Percentiles rank a stretch among this genome's conserved stretches.
These are phyloP conservation scores for Salix koriyanagi DNA, from an alignment of 345 rosid genomes.

Conservation along the genomic window DNA sequence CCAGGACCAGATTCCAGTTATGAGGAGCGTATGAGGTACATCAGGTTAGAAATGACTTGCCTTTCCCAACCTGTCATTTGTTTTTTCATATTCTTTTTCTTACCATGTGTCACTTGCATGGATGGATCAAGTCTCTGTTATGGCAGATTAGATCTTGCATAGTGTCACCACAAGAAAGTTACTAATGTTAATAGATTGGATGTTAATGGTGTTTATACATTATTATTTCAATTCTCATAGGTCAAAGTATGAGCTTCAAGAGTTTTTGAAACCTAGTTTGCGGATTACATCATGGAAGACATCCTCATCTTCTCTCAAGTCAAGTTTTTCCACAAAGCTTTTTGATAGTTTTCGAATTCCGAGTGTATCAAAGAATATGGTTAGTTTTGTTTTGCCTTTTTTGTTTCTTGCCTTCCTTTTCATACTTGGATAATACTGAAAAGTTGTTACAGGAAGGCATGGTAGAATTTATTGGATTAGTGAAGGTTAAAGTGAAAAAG, in stretches of 20 bases:
- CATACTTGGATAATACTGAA: neutral
- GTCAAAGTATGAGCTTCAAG: conserved; percentile 94
- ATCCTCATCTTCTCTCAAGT: conserved; percentile 44
- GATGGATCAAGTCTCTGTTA: neutral
- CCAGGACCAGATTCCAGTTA: conserved; percentile 79
- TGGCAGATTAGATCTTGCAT: conserved; percentile 9
- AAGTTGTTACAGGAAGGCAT: conserved; percentile 60
- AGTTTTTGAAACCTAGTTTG: conserved; percentile 86
- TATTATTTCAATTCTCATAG: conserved; percentile 34
- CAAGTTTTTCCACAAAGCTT: conserved; percentile 56
- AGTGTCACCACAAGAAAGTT: neutral
- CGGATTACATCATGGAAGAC: conserved; percentile 55
- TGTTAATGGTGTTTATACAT: conserved; percentile 9
- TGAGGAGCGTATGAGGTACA: conserved; percentile 68
- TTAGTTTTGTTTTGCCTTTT: conserved; percentile 20
- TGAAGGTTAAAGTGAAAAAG: conserved; percentile 66
- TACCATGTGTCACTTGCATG: neutral
- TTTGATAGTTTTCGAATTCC: conserved; percentile 61
- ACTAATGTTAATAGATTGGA: conserved; percentile 9
- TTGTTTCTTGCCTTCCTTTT: neutral
- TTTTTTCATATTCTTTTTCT: neutral
- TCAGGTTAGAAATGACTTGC: conserved; percentile 47
- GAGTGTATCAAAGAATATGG: conserved; percentile 45
- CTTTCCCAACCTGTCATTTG: neutral
- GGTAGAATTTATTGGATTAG: conserved; percentile 81